Percentiles rank a stretch among this genome's conserved stretches.
phyloP scores from a whole-genome alignment of 768 basidiomycete species.

The Lentinula raphanica region DNA sequence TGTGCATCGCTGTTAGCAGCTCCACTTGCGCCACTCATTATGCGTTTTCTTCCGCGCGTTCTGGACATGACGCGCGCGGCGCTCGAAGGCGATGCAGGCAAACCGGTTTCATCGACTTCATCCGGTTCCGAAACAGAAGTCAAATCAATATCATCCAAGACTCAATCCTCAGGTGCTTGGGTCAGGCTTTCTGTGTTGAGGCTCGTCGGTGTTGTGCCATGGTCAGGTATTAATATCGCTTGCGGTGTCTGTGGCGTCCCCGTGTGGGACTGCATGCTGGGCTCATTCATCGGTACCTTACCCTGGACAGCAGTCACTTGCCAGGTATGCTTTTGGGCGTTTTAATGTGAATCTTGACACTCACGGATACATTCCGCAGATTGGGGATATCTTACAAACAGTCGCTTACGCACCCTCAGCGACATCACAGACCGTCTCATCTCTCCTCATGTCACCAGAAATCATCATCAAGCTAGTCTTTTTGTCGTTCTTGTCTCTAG shows the following conservation, averaged over 20 bases:
- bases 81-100: constrained; percentile 46
- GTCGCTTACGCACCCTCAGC: constrained; percentile 69
- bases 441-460: constrained; percentile 76
- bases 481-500: constrained; percentile 77
- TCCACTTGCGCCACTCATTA: constrained; percentile 81
- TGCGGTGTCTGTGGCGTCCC: constrained; percentile 88
- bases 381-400: constrained; percentile 84
- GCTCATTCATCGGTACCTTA: constrained; percentile 76
- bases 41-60: constrained; percentile 76
- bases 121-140: not conserved
- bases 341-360: not conserved
- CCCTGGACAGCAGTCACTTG: constrained; percentile 93
- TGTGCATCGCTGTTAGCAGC: constrained; percentile 75
- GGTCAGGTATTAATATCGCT: constrained; percentile 96
- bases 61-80: constrained; percentile 81
- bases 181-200: constrained; percentile 83
- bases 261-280: constrained; percentile 68
- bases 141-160: constrained; percentile 15
- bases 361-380: constrained; percentile 33
- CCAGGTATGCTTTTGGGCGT: constrained; percentile 46
- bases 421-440: constrained; percentile 74
- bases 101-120: not conserved
- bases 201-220: constrained; percentile 89
- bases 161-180: constrained; percentile 54
- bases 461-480: constrained; percentile 81